Conservation (phyloP, 73 alveolate species). For the Diophrys appendiculata region DNA sequence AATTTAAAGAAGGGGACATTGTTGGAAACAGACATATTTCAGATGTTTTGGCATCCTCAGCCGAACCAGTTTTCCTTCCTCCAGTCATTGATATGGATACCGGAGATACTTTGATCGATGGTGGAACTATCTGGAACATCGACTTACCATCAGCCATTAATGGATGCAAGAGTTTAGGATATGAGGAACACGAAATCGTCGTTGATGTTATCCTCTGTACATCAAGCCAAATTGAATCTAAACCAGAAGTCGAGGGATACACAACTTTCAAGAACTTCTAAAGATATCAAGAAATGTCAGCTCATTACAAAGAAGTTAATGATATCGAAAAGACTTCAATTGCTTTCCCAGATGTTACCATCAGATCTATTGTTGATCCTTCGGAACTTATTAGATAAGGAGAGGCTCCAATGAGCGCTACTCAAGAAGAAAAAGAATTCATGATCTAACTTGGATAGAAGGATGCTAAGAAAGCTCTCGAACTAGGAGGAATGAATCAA, state of each 20-base stretch:
- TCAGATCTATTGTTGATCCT: slow-evolving; percentile 37
- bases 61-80: slow-evolving; percentile 37
- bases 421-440: not conserved
- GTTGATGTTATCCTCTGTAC: slow-evolving; percentile 56
- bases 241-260: slow-evolving; percentile 21
- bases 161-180: slow-evolving; percentile 37
- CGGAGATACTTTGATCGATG: slow-evolving; percentile 53
- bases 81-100: slow-evolving; percentile 5
- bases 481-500: slow-evolving; percentile 8
- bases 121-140: slow-evolving; percentile 52
- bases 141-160: slow-evolving; percentile 52
- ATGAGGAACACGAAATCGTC: slow-evolving; percentile 46
- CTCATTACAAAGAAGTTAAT: no score
- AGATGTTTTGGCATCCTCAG: no score
- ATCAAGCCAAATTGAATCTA: slow-evolving; percentile 6
- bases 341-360: slow-evolving; percentile 46
- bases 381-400: slow-evolving; percentile 21
- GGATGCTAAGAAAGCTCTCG: slow-evolving; percentile 16
- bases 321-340: no score
- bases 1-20: no score
- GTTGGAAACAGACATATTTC: no score
- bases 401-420: not conserved
- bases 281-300: slow-evolving; percentile 34
- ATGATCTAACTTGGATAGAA: slow-evolving; percentile 13
- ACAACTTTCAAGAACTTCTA: slow-evolving; percentile 43